Percentiles rank a stretch among this genome's conserved stretches.
Conservation (phyloP, 768 basidiomycete genomes). For the Tricholoma matsutake region DNA sequence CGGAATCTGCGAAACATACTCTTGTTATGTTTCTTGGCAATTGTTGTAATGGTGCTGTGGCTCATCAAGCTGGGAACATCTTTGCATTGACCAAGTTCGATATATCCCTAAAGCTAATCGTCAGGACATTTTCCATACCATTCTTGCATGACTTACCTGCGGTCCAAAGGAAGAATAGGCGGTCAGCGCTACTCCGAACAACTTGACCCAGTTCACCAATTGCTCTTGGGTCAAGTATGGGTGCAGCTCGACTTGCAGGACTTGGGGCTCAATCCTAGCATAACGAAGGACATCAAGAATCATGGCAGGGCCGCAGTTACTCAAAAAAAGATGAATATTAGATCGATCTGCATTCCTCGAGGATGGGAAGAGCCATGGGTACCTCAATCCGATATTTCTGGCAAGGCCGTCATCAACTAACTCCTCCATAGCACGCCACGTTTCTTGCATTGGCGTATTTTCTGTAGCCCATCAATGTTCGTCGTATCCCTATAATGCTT, state of each 20-base stretch:
- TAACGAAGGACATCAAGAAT: conserved; percentile 77
- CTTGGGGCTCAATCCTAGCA: conserved; percentile 64
- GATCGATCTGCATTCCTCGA: neutral
- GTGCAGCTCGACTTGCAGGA: conserved; percentile 70
- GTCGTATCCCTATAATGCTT: neutral
- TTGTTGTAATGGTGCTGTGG: conserved; percentile 40
- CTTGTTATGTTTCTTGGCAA: conserved; percentile 51
- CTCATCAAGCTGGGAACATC: conserved; percentile 49
- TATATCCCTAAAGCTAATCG: conserved; percentile 33
- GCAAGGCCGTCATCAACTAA: conserved; percentile 67
- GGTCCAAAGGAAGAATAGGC: conserved; percentile 58
- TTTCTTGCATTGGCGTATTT: conserved; percentile 73
- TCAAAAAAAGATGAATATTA: conserved; percentile 23
- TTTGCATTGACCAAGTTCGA: conserved; percentile 60
- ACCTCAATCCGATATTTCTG: conserved; percentile 82
- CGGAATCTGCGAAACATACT: conserved; percentile 30
- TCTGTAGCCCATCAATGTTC: conserved; percentile 29
- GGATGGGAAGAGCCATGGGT: conserved; percentile 4
- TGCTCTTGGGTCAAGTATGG: conserved; percentile 65
- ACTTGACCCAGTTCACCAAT: conserved; percentile 51
- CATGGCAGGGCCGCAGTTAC: conserved; percentile 71
- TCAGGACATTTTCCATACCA: neutral
- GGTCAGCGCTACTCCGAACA: conserved; percentile 57
- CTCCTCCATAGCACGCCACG: conserved; percentile 80
- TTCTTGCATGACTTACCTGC: conserved; percentile 21